Base-by-base conservation (phyloP, 2,329 filamentous ascomycete genomes). In the Myriosclerotinia scirpicola region DNA sequence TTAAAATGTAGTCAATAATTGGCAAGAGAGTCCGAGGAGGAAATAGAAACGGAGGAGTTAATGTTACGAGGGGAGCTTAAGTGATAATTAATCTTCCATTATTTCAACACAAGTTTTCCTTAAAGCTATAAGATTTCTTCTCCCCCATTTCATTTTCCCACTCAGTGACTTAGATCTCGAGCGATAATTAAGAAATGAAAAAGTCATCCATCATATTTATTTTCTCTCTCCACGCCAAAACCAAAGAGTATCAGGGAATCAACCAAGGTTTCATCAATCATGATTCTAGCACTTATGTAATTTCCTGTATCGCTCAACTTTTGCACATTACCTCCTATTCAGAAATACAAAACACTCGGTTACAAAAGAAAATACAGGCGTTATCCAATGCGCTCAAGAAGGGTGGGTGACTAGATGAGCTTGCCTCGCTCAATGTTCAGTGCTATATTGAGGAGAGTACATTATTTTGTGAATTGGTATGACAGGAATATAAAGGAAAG, bases 11-110 rank as follows among this genome's bases (percentile, higher is more conserved):
- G 67, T 89, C 85, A 14, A 85, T 68, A 22, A 91, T 74, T 3
- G 89, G 89, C 0, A 87, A 78, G 5, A 85, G 60, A 78, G 76
- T 20, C 83, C 84, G 6, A 84, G 71, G 1, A 82, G 82, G 69
- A 85, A 85, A 5, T 82, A 83, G 14, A 82, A 71, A 40, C 85
- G 73, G 0, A 81, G 79, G 59, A 79, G 76, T 6, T 78, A 80
- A 74, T 85, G 85, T 66, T 81, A 79, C 5, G 82, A 34, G 30
- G 30, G 30, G 6, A 34, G 30, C 30, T 34, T 26, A 3, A 26
- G 26, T 26, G 26, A 26, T 26, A 26, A 26, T 26, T 26, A 26
- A 26, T 26, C 38, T 50, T 38, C 50, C 44, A 2, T 48, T 7
- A 2, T 48, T 6, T 9, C 14, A 20, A 48, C 20, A 60, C 15